Evolutionary conservation across 2,329 filamentous ascomycete genomes (phyloP), one percentile per base, ranked within the genome.

Genomic region (Metarhizium humberi): DNA sequence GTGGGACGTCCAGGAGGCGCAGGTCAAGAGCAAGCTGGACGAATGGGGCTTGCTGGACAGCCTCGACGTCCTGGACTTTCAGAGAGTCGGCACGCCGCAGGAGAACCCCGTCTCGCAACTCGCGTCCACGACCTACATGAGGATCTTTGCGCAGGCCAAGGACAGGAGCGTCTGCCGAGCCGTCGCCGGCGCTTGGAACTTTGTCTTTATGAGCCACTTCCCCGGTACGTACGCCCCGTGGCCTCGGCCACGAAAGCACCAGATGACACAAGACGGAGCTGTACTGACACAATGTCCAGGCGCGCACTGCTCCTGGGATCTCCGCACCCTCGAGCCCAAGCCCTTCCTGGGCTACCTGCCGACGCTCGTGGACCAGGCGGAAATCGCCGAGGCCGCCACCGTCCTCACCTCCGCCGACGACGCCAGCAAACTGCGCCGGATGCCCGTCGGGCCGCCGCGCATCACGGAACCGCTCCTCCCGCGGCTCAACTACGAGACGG

Each of bases 41-140:
- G 64, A 73, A 50, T 63, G 59, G 32, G 68, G 67, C 2, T 64
- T 71, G 5, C 55, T 68, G 29, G 65, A 74, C 20, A 65, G 73
- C 38, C 70, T 79, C 48, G 73, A 79, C 54, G 64, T 77, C 3
- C 67, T 82, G n/a, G 77, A 81, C 42, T 80, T 81, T 52, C 78
- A 81, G 62, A 63, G 73, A 3, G 52, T 64, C 45, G 62, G 63
- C 29, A 55, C 56, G 3, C 55, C 59, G 7, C 58, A 52, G 56
- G 57, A 58, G 8, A 72, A 77, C 43, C 74, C 75, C 3, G 53
- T 59, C 2, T 68, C 61, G 6, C 75, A 78, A 59, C 61, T 71
- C 6, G 61, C 67, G 3, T 71, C 73, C 45, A 78, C 75, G 2
- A 75, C 73, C 3, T 75, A 75, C 57, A 63, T 76, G 51, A 71